Evolutionary conservation across 176 grass and related monocot species (phyloP), one percentile per base, ranked within the genome.

Genomic region (Avena eriantha): DNA sequence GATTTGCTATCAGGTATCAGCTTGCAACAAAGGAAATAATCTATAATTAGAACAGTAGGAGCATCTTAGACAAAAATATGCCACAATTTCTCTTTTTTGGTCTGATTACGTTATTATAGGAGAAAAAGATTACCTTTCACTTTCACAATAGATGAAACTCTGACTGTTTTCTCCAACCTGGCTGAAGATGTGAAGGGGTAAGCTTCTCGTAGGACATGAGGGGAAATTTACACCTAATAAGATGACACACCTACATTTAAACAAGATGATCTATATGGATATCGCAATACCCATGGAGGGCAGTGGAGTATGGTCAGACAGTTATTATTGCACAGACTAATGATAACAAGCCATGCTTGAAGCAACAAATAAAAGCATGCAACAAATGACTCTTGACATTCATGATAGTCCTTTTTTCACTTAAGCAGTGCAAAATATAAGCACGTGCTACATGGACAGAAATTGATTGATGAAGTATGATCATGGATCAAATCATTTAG

Each of bases 91-190:
- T 43, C 43, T 70, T 67, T 85, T 5, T 57, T 57, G 17, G 34
- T 77, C 49, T 35, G 10, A 18, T 55, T 31, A 35, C 45, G 55
- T 31, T 39, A 57, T 34, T 67, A 35, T 17, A 35, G 64, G 64
- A 67, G 64, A 67, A 67, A 14, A 67, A 18, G 46, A 58, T 33
- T 94, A 94, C 94, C 94, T 94, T 87, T 88, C 31, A 76, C 92
- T 94, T 87, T 92, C 39, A 76, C 59, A 74, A 33, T 60, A 79
- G 84, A 82, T 47, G 77, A 83, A 75, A 66, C 57, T 83, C 83
- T 76, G 22, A 86, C 80, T 50, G 64, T 85, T 89, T 86, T 86
- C 88, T 79, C 84, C 78, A 86, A 85, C 81, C 71, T 87, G 77
- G 72, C 82, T 84, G 84, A 90, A 85, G 29, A 87, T 67, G 6